Base-by-base conservation (phyloP, 2,329 filamentous ascomycete genomes). In the Talaromyces sp. region DNA sequence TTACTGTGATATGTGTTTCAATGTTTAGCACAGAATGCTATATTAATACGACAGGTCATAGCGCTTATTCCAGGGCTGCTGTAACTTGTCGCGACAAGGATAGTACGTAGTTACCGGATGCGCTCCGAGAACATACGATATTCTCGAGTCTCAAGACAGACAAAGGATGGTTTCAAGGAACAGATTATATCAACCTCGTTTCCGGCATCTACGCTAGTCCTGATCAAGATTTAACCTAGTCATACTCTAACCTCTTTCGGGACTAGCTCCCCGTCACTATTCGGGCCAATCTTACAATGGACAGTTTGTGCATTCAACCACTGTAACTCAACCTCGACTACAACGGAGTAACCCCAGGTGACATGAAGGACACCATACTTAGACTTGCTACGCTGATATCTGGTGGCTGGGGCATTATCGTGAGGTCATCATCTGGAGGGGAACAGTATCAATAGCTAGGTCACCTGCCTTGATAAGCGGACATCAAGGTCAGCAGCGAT, bases 341-440 rank as follows among this genome's bases (percentile, higher is more conserved):
- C 58, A 37, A 61, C 59, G 8, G 47, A 35, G 60, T 62, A 62
- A 62, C 60, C 60, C 60, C 43, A n/a, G 22, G 47, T 52, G 60
- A 61, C 39, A 45, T 35, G 43, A 31, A 11, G n/a, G 58, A 48
- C 43, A 7, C 54, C 3, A 7, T 57, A 6, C 47, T 35, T 31
- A 16, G n/a, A 24, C 11, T 39, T 54, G 22, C 31, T 19, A 19
- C 31, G 9, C 13, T 35, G 50, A 3, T 9, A 31, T 22, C n/a
- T 1, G 2, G 52, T 56, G 52, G 52, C 52, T 56, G 52, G 52
- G 22, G 27, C 27, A 22, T 39, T 11, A 22, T 22, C 33, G 31
- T 9, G n/a, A 33, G 27, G n/a, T 54, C 31, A 5, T 56, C 52
- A 56, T 54, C 6, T 37, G 52, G 10, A 37, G n/a, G n/a, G 52